phyloP scores from a whole-genome alignment of 2,329 filamentous ascomycete genomes.

The Balansia obtecta region DNA sequence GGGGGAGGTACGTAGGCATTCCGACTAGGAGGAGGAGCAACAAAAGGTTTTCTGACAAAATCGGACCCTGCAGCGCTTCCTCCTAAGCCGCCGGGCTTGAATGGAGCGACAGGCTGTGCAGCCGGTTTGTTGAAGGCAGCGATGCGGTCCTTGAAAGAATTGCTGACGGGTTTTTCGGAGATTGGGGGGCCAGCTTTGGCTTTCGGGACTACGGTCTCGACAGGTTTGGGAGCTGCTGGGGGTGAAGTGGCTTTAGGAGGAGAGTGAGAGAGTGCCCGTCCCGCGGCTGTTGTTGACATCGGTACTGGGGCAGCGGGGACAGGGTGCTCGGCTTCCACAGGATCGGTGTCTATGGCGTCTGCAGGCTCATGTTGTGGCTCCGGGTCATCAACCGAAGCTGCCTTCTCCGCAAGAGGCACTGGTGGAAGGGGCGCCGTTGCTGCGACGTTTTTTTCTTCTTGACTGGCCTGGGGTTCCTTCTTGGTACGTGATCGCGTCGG shows the following conservation, averaged over 20 bases:
- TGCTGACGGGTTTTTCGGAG: slow-evolving; percentile 58
- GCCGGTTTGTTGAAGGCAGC: slow-evolving; percentile 91
- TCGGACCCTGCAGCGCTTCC: slow-evolving; percentile 39
- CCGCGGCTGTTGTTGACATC: slow-evolving; percentile 16
- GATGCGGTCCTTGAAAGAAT: slow-evolving; percentile 88
- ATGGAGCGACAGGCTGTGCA: slow-evolving; percentile 76
- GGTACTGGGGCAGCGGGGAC: slow-evolving; percentile 17
- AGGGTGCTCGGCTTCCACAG: slow-evolving; percentile 23
- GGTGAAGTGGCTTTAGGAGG: slow-evolving; percentile 7
- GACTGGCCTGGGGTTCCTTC: slow-evolving; percentile 32
- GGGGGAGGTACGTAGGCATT: slow-evolving; percentile 77
- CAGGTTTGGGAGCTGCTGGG: slow-evolving; percentile 23
- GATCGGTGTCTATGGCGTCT: slow-evolving; percentile 19
- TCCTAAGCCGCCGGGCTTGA: slow-evolving; percentile 60
- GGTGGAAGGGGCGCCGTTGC: slow-evolving; percentile 21
- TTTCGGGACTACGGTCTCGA: slow-evolving; percentile 21
- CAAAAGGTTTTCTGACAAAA: slow-evolving; percentile 95
- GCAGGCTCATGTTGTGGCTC: slow-evolving; percentile 21
- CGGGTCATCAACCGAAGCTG: slow-evolving; percentile 12
- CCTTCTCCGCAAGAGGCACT: slow-evolving; percentile 13
- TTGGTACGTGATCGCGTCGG: slow-evolving; percentile 63
- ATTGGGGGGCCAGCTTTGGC: slow-evolving; percentile 46
- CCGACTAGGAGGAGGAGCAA: slow-evolving; percentile 85
- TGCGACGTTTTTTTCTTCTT: slow-evolving; percentile 21
- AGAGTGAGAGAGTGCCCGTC: slow-evolving; percentile 10